Base-by-base conservation (phyloP, 331 rosid genomes). In the Stylosanthes scabra region DNA sequence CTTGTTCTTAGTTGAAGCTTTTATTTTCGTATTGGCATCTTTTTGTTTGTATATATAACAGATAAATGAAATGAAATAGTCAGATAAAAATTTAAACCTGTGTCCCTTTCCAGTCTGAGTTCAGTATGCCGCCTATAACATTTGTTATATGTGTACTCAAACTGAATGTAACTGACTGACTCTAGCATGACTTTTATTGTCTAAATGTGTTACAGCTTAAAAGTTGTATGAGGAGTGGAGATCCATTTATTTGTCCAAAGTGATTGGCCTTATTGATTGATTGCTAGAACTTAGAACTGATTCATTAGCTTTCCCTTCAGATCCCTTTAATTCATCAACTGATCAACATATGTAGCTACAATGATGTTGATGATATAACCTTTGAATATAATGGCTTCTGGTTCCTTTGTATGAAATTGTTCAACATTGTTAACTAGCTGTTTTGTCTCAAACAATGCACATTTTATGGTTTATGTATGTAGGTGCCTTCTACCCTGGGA, bases 401-500 rank as follows among this genome's bases (percentile, higher is more conserved):
- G 29, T 49, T 7, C 45, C 54, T 59, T 37, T 54, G 67, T 74
- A 27, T 62, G 70, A 46, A 55, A 74, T 80, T 61, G 16, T 47
- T 64, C 13, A 27, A 71, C 60, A 54, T 49, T 37, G 50, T 41
- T 40, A 41, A 55, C 81, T 9, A 37, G 8, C 50, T 51, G 59
- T 14, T 62, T 31, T 77, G 56, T 25, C 59, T n/a, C 3, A 63
- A 59, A 78, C 51, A 6, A 15, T 45, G 34, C 20, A 12, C 8
- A 27, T 5, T 25, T 51, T 51, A 9, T 81, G 80, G 59, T 75
- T 52, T 65, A 64, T 84, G 79, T 65, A 64, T 84, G 79, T 69
- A 90, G 99, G 98, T 95, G 69, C 99, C 99, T 64, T 95, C 93
- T 11, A 95, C 99, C 27, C 69, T 95, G 77, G 98, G 99, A 66